phyloP scores from a whole-genome alignment of 352 stramenopile genomes.

The Phytophthora palmivora region DNA sequence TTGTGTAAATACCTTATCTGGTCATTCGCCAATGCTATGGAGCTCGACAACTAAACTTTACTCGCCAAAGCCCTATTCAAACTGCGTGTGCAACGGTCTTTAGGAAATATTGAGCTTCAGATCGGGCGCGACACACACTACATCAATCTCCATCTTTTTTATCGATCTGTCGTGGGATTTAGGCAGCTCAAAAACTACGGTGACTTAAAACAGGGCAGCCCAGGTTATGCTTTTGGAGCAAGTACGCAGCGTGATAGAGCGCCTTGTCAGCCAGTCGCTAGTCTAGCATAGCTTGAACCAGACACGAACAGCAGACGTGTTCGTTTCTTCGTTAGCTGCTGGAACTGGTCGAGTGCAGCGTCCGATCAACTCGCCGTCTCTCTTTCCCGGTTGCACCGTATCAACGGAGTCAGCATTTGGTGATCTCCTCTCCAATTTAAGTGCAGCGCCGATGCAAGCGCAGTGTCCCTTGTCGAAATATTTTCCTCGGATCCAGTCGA shows the following conservation, averaged over 20 bases:
- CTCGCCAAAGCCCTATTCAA: conserved; percentile 1
- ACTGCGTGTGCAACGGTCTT: conserved; percentile 14
- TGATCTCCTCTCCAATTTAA: too few relatives aligned
- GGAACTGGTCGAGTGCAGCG: conserved; percentile 4
- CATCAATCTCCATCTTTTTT: too few relatives aligned
- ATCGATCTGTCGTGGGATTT: too few relatives aligned
- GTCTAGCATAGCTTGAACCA: background rate
- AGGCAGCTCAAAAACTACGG: too few relatives aligned
- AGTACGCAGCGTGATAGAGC: conserved; percentile 4
- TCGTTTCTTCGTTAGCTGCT: conserved; percentile 32
- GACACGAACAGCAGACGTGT: conserved; percentile 9
- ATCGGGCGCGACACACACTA: conserved; percentile 16
- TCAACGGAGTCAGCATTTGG: conserved; percentile 11
- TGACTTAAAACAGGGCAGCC: background rate
- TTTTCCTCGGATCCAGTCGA: conserved; percentile 21
- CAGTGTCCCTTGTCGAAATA: conserved; percentile 13
- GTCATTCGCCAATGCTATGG: background rate
- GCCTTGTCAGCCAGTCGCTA: conserved; percentile 21
- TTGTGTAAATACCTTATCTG: too few relatives aligned
- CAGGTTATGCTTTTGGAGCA: background rate
- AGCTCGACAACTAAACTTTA: background rate
- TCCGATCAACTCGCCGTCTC: conserved; percentile 23
- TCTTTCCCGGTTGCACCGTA: conserved; percentile 33
- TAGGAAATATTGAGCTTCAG: conserved; percentile 24
- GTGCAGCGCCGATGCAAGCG: too few relatives aligned